Conservation (phyloP, 129 eudicot species). For the Centaurea solstitialis region DNA sequence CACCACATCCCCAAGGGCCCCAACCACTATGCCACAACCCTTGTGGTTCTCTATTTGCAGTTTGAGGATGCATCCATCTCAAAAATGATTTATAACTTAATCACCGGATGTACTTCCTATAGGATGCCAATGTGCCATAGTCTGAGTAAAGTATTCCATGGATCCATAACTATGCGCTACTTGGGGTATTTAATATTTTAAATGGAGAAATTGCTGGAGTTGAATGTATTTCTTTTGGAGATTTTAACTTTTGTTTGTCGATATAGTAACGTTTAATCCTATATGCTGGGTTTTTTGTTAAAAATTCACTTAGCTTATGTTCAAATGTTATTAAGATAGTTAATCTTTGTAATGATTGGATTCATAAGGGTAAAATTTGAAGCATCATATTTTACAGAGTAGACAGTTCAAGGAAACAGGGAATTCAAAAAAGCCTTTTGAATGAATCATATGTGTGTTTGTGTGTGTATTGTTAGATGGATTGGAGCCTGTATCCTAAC, state of each 20-base stretch:
- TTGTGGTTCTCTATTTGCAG: not conserved
- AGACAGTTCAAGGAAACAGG: not conserved
- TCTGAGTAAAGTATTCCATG: not conserved
- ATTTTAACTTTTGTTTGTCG: not conserved
- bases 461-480: not conserved
- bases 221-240: not conserved
- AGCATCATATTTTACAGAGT: not conserved
- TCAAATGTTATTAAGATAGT: not conserved
- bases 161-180: not conserved
- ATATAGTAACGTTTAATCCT: not conserved
- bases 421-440: not conserved
- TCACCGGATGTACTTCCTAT: not conserved
- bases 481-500: not conserved
- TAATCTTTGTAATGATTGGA: not conserved
- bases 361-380: not conserved
- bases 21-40: too few species aligned
- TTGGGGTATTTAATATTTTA: not conserved
- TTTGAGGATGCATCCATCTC: not conserved
- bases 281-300: not conserved
- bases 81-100: not conserved
- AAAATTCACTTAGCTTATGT: not conserved
- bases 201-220: not conserved
- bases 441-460: not conserved
- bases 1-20: too few species aligned
- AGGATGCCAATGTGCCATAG: not conserved